Conservation (phyloP, 1,284 basidiomycete species). For the Erythrobasidium hasegawianum region DNA sequence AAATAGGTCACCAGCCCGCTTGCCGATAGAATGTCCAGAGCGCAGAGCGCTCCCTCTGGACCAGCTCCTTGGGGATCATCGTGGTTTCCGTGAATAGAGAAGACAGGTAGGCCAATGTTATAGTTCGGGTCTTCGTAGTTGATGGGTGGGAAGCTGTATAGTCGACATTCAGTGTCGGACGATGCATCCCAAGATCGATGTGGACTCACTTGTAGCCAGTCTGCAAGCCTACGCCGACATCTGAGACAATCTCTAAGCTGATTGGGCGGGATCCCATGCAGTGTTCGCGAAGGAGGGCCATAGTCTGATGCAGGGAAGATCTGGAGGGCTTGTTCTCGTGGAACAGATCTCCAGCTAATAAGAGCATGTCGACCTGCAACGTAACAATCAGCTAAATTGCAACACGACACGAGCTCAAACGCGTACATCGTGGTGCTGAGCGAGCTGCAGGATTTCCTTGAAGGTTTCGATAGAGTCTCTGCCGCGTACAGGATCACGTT, state of each 20-base stretch:
- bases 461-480: constrained; percentile 95
- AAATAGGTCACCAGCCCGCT: constrained; percentile 96
- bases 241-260: constrained; percentile 82
- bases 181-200: neutral
- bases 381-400: constrained; percentile 11
- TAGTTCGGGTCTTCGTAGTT: constrained; percentile 98
- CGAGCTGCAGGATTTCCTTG: constrained; percentile 85
- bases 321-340: constrained; percentile 95
- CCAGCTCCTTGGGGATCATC: constrained; percentile 98
- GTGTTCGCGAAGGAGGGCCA: constrained; percentile 84
- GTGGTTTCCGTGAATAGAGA: constrained; percentile 99
- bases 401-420: neutral
- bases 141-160: constrained; percentile 78
- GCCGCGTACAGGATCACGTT: constrained; percentile 89
- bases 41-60: constrained; percentile 86
- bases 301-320: constrained; percentile 80
- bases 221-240: constrained; percentile 74
- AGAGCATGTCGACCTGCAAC: constrained; percentile 82
- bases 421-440: constrained; percentile 76
- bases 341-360: constrained; percentile 93
- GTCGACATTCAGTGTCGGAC: neutral
- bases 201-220: constrained; percentile 70
- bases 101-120: constrained; percentile 90
- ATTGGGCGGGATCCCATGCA: constrained; percentile 84
- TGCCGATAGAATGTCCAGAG: constrained; percentile 89